These are phyloP conservation scores for Akanthomyces muscarius DNA, from an alignment of 2,329 filamentous ascomycete genomes.

Conservation along the genomic window DNA sequence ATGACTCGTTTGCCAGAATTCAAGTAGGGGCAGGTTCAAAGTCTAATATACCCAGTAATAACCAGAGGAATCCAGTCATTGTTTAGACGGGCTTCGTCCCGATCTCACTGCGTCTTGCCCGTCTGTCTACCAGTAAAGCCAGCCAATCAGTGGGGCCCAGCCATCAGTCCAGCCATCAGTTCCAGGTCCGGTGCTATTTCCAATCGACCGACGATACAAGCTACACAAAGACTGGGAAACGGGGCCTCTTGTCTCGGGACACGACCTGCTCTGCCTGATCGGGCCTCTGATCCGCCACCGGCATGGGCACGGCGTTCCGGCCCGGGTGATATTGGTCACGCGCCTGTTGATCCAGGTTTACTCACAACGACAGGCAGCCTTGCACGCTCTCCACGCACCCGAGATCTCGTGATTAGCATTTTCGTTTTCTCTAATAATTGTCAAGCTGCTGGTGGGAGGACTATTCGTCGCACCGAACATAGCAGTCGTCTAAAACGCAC, in stretches of 20 bases:
- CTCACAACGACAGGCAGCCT: not conserved
- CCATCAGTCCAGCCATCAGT: not conserved
- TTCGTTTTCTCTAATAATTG: not conserved
- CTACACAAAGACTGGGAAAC: not conserved
- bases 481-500: no score
- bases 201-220: not conserved
- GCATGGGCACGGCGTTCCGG: not conserved
- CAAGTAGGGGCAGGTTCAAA: not conserved
- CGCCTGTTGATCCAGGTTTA: not conserved
- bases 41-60: not conserved
- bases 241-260: not conserved
- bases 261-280: slow-evolving; percentile 1
- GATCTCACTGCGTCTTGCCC: not conserved
- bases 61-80: not conserved
- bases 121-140: not conserved
- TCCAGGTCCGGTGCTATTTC: slow-evolving; percentile 4
- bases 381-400: not conserved
- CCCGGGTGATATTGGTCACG: not conserved
- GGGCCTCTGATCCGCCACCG: slow-evolving; percentile 1
- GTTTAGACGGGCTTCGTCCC: not conserved
- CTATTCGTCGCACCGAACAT: no score
- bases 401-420: not conserved
- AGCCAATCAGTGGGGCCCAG: not conserved
- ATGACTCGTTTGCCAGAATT: not conserved
- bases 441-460: not conserved